Evolutionary conservation across 805 yeast genomes (phyloP), one percentile per base, ranked within the genome.

Genomic region (Metschnikowia lochheadii): DNA sequence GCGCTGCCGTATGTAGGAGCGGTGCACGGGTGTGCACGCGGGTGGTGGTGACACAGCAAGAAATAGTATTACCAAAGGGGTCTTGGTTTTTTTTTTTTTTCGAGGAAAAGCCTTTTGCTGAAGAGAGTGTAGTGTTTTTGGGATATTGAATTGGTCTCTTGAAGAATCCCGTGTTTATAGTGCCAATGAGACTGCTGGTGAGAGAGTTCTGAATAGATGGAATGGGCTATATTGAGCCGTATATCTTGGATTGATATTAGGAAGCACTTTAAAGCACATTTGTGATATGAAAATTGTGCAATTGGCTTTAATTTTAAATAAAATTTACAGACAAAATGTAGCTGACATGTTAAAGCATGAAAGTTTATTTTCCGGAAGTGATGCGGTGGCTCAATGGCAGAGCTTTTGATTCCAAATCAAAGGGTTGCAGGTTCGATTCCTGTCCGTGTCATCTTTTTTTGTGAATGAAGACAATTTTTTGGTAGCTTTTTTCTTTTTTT

Each of bases 341-440:
- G 10, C 3, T 23, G 10, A 23, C 10, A 23, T 23, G 10, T 8
- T 23, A 23, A 18, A 37, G 8, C 40, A 15, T 4, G 14, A 6
- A 17, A 2, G 2, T 17, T 26, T 10, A 3, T 5, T 6, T 4
- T 17, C 0, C 4, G 46, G 26, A 35, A 26, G 20, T 5, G 60
- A 57, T 57, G 61, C 61, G 56, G 61, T 57, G 59, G 61, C 61
- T 57, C 61, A 57, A 57, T 57, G 61, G 61, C 54, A 57, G 61
- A 57, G 61, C 61, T 57, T 57, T 57, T 56, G 61, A 57, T 56
- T 57, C 61, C 61, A 57, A 56, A 57, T 57, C 61, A 56, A 57
- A 57, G 55, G 61, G 61, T 56, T 57, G 61, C 61, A 57, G 61
- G 61, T 57, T 57, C 61, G 58, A 57, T 57, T 57, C 61, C 61